Evolutionary conservation across 768 basidiomycete genomes (phyloP).

Genomic region (Lactifluus pinguis): DNA sequence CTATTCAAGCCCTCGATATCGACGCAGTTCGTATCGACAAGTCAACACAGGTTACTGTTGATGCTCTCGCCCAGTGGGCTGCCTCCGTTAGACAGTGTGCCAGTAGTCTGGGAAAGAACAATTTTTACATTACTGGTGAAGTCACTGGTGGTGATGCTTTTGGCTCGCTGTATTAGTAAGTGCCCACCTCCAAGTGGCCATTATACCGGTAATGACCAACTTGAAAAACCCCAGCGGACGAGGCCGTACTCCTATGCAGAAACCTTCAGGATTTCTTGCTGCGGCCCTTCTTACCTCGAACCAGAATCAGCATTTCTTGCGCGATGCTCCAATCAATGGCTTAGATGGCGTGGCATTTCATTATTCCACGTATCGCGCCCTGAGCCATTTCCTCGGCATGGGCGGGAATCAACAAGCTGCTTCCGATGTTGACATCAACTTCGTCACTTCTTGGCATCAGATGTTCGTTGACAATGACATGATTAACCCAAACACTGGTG

Average conservation of each 20-base stretch:
- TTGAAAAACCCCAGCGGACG: conserved; percentile 68
- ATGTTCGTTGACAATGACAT: conserved; percentile 88
- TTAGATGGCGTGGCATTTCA: conserved; percentile 85
- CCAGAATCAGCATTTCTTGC: conserved; percentile 72
- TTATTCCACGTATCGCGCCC: conserved; percentile 84
- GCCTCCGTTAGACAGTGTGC: conserved; percentile 70
- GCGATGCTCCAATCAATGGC: conserved; percentile 47
- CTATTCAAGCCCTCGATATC: conserved; percentile 79
- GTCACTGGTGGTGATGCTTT: conserved; percentile 92
- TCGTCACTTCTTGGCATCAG: conserved; percentile 84
- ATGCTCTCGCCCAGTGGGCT: conserved; percentile 72
- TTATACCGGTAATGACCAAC: background rate
- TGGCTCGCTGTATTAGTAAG: conserved; percentile 76
- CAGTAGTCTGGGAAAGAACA: conserved; percentile 57
- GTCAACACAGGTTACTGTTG: conserved; percentile 83
- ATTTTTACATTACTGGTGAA: conserved; percentile 89
- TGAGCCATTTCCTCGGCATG: conserved; percentile 88
- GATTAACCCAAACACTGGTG: conserved; percentile 56
- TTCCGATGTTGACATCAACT: conserved; percentile 75
- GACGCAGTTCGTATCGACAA: conserved; percentile 96
- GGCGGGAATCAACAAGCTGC: conserved; percentile 90
- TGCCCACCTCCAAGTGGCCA: conserved; percentile 8
- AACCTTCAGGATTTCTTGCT: conserved; percentile 55
- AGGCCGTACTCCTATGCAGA: conserved; percentile 69
- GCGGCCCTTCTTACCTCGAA: conserved; percentile 58